These are phyloP conservation scores for Gossypium davidsonii DNA, from an alignment of 441 rosid species.

Conservation along the genomic window DNA sequence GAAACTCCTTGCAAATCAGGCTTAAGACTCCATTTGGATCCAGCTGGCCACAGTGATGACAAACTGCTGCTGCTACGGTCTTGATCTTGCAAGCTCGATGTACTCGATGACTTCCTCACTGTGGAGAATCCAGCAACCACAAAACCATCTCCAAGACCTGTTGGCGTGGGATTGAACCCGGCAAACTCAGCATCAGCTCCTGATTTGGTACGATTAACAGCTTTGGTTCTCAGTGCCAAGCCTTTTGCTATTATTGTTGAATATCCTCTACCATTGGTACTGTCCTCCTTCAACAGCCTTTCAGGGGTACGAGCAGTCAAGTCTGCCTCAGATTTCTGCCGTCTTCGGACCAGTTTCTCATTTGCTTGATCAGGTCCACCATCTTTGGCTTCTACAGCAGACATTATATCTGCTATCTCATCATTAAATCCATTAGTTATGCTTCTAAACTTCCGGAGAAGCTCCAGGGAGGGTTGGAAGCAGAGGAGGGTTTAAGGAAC, in stretches of 20 bases:
- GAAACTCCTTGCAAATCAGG: constrained; percentile 55
- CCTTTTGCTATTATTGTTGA: constrained; percentile 42
- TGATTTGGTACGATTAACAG: constrained; percentile 25
- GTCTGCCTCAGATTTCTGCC: constrained; percentile 52
- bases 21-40: constrained; percentile 42
- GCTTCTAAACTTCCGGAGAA: constrained; percentile 51
- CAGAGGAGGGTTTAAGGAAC: no score
- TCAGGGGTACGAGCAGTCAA: constrained; percentile 36
- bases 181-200: constrained; percentile 29
- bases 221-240: constrained; percentile 49
- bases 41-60: constrained; percentile 34
- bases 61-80: constrained; percentile 18
- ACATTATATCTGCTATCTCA: constrained; percentile 25
- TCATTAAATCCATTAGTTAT: constrained; percentile 36
- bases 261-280: constrained; percentile 30
- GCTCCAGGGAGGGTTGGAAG: no score
- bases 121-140: constrained; percentile 24
- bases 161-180: constrained; percentile 23
- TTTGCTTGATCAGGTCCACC: constrained; percentile 26
- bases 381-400: constrained; percentile 24
- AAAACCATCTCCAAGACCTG: constrained; percentile 29
- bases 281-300: constrained; percentile 43
- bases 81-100: constrained; percentile 52
- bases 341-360: constrained; percentile 48
- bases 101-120: constrained; percentile 57